Evolutionary conservation across 2,329 filamentous ascomycete species (phyloP).

Genomic region (Sclerotinia subarctica): DNA sequence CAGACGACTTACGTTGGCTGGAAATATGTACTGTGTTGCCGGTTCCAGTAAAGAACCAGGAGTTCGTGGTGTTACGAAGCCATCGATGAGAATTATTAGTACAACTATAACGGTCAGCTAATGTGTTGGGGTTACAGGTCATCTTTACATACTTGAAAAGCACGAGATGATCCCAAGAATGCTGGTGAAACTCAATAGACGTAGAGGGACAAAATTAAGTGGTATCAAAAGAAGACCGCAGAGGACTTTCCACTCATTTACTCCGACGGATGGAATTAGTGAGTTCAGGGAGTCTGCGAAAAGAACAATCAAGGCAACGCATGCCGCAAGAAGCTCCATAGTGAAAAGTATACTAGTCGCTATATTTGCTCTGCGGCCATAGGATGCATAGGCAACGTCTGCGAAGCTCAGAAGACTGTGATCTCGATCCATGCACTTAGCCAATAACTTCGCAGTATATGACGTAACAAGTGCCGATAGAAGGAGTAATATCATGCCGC

Average conservation of each 20-base stretch:
- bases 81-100: constrained; percentile 78
- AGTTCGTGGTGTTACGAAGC: constrained; percentile 72
- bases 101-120: constrained; percentile 57
- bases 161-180: constrained; percentile 90
- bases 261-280: constrained; percentile 67
- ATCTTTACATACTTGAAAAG: constrained; percentile 68
- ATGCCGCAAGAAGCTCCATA: constrained; percentile 80
- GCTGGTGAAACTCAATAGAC: constrained; percentile 83
- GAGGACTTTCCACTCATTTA: constrained; percentile 78
- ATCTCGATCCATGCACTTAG: constrained; percentile 86
- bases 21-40: constrained; percentile 76
- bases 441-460: constrained; percentile 82
- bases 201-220: constrained; percentile 79
- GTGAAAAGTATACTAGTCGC: constrained; percentile 84
- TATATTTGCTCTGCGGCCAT: constrained; percentile 76
- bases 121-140: not conserved
- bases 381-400: constrained; percentile 87
- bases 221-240: constrained; percentile 77
- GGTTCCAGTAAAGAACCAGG: constrained; percentile 84
- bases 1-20: constrained; percentile 52
- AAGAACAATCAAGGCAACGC: constrained; percentile 85
- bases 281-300: constrained; percentile 86
- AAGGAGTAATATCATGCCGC: constrained; percentile 71
- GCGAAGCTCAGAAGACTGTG: constrained; percentile 87
- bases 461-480: constrained; percentile 73